phyloP scores from a whole-genome alignment of 2,329 filamentous ascomycete species.

The Fusarium sp. region DNA sequence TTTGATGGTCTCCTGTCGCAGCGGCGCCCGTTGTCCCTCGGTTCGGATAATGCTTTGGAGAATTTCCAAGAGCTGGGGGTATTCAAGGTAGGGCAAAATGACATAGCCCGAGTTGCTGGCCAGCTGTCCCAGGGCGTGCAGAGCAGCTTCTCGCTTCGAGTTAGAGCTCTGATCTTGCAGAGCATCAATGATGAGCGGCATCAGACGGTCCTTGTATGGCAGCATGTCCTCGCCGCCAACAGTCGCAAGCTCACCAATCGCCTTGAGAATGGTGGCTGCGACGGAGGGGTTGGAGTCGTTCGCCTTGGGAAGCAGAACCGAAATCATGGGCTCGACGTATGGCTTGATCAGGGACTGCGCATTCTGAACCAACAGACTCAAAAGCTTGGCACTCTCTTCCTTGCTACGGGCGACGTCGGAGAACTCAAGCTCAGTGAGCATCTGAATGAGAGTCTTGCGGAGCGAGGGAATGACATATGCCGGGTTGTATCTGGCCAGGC shows the following conservation, averaged over 20 bases:
- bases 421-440: slow-evolving; percentile 96
- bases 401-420: slow-evolving; percentile 95
- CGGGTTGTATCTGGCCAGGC: slow-evolving; percentile 89
- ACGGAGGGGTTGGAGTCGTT: slow-evolving; percentile 87
- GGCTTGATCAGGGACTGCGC: slow-evolving; percentile 94
- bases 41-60: slow-evolving; percentile 94
- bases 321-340: slow-evolving; percentile 96
- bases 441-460: slow-evolving; percentile 93
- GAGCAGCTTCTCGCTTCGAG: slow-evolving; percentile 88
- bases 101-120: slow-evolving; percentile 98
- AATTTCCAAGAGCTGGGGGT: slow-evolving; percentile 92
- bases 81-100: slow-evolving; percentile 94
- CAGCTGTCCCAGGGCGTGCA: slow-evolving; percentile 90
- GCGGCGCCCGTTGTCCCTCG: slow-evolving; percentile 83
- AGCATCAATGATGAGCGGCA: slow-evolving; percentile 94
- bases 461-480: slow-evolving; percentile 97
- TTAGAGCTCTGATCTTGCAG: slow-evolving; percentile 94
- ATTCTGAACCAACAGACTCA: slow-evolving; percentile 92
- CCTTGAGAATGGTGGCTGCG: slow-evolving; percentile 93
- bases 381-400: slow-evolving; percentile 93
- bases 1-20: slow-evolving; percentile 95
- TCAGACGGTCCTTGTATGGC: slow-evolving; percentile 88
- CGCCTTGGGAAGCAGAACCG: slow-evolving; percentile 92
- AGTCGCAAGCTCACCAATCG: slow-evolving; percentile 92
- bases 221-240: slow-evolving; percentile 96